Evolutionary conservation across 345 rosid species (phyloP).

Genomic region (Eucalyptus leucophloia): DNA sequence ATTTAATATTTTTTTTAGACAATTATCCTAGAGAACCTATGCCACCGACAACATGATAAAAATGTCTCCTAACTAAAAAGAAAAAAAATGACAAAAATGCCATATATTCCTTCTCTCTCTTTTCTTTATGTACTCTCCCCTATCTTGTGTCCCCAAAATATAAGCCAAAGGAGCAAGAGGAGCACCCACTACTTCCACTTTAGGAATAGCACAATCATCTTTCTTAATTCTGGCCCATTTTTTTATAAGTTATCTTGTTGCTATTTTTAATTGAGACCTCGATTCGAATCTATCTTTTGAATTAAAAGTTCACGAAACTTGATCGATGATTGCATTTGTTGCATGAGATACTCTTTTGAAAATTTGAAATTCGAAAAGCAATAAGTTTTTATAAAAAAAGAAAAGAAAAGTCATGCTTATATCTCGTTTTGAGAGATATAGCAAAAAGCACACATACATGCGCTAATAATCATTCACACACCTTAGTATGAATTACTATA

Average conservation of each 20-base stretch:
- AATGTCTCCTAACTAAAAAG: not conserved
- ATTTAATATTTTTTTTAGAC: too few relatives aligned
- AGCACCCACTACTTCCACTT: not conserved
- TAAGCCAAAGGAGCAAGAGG: not conserved
- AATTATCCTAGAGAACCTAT: not conserved
- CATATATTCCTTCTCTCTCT: not conserved
- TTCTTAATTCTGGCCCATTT: not conserved
- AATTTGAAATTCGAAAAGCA: too few relatives aligned
- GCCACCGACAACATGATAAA: not conserved
- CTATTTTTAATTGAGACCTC: not conserved
- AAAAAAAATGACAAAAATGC: not conserved
- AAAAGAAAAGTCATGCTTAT: not conserved
- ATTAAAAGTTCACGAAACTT: not conserved
- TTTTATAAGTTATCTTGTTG: not conserved
- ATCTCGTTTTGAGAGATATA: not conserved
- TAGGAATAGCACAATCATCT: not conserved
- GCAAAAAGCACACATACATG: not conserved
- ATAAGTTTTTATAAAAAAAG: not conserved
- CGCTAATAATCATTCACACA: not conserved
- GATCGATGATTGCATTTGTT: not conserved
- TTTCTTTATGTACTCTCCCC: not conserved
- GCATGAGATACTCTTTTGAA: not conserved
- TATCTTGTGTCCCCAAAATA: not conserved
- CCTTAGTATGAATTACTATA: not conserved
- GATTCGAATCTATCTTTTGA: not conserved